These are phyloP conservation scores for Rosa chinensis DNA, from an alignment of 306 rosid genomes.

Conservation along the genomic window DNA sequence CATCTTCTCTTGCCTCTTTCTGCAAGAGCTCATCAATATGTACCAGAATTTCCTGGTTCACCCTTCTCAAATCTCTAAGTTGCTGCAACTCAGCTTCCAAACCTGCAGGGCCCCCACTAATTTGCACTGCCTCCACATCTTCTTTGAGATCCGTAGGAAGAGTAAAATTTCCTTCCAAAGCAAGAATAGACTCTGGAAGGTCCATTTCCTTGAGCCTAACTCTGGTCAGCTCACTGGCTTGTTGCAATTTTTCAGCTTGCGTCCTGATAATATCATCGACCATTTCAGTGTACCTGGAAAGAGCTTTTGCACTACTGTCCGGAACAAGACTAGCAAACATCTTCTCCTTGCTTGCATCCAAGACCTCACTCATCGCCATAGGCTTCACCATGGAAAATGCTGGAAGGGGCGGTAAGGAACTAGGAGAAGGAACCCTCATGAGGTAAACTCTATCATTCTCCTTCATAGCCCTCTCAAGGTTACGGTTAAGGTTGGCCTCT, in stretches of 20 bases:
- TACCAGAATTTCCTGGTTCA: constrained; percentile 80
- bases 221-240: constrained; percentile 93
- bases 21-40: constrained; percentile 91
- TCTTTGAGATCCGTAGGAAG: constrained; percentile 78
- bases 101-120: constrained; percentile 91
- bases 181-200: constrained; percentile 91
- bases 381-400: constrained; percentile 93
- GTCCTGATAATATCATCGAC: constrained; percentile 87
- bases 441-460: constrained; percentile 98
- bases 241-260: constrained; percentile 93
- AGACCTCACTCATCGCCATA: constrained; percentile 76
- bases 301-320: constrained; percentile 89
- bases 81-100: constrained; percentile 95
- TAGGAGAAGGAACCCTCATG: constrained; percentile 82
- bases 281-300: constrained; percentile 97
- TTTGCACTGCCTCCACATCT: constrained; percentile 98
- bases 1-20: constrained; percentile 93
- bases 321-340: constrained; percentile 96
- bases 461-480: constrained; percentile 91
- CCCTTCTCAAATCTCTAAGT: constrained; percentile 89
- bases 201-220: constrained; percentile 99
- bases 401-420: constrained; percentile 69
- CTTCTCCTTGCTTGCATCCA: constrained; percentile 96
- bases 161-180: constrained; percentile 86
- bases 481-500: constrained; percentile 76